Evolutionary conservation across 1,284 basidiomycete species (phyloP).

Genomic region (Tilletia caries): DNA sequence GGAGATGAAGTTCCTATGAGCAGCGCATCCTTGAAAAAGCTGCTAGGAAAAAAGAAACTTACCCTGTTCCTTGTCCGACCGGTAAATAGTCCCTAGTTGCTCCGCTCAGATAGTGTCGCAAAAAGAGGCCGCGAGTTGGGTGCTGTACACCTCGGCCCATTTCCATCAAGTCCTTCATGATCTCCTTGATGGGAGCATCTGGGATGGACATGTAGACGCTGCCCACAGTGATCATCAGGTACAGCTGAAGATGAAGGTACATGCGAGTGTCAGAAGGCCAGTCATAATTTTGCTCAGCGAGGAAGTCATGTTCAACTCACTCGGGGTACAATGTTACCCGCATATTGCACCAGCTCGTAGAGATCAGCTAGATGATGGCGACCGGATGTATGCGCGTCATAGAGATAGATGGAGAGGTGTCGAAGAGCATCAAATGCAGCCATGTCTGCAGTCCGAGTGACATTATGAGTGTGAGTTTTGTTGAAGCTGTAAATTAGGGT

Average conservation of each 20-base stretch:
- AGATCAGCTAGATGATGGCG: constrained; percentile 52
- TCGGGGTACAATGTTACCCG: constrained; percentile 50
- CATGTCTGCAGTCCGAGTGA: constrained; percentile 36
- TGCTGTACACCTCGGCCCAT: constrained; percentile 53
- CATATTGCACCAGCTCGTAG: constrained; percentile 53
- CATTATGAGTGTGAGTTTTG: background rate
- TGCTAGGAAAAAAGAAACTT: background rate
- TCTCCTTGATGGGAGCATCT: constrained; percentile 53
- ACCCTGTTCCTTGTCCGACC: constrained; percentile 42
- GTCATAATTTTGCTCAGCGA: too few relatives aligned
- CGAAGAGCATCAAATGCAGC: constrained; percentile 51
- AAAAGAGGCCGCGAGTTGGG: constrained; percentile 51
- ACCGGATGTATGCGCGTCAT: constrained; percentile 47
- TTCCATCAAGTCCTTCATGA: constrained; percentile 54
- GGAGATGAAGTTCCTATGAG: background rate
- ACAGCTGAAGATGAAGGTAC: constrained; percentile 28
- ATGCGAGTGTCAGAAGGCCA: background rate
- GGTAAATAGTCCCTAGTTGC: constrained; percentile 52
- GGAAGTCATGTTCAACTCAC: constrained; percentile 14
- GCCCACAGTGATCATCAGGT: constrained; percentile 54
- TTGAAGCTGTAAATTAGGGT: background rate
- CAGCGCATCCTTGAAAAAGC: background rate
- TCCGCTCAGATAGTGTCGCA: constrained; percentile 52
- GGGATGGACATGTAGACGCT: constrained; percentile 54
- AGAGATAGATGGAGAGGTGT: constrained; percentile 51